Conservation (phyloP, 352 stramenopile species). For the Globisporangium okanoganense region DNA sequence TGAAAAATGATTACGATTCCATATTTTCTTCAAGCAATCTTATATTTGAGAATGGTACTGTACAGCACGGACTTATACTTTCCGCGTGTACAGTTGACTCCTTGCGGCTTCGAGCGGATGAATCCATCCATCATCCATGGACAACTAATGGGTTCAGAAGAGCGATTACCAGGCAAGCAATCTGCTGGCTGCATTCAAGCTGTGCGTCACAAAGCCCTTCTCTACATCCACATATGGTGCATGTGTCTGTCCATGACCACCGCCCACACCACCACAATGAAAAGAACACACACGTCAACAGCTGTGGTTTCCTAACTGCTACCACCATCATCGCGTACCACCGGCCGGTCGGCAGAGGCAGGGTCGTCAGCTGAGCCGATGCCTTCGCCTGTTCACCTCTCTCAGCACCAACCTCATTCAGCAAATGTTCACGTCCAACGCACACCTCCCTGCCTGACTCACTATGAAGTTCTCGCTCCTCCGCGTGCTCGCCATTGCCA, state of each 20-base stretch:
- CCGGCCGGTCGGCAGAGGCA: not conserved
- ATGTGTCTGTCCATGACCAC: not conserved
- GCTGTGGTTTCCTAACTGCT: not conserved
- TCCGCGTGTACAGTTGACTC: not conserved
- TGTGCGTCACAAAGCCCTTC: too few relatives aligned
- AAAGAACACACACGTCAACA: not conserved
- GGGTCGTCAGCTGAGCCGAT: not conserved
- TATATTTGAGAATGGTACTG: not conserved
- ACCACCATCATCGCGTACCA: not conserved
- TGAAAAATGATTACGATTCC: too few relatives aligned
- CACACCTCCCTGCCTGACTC: not conserved
- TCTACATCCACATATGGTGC: not conserved
- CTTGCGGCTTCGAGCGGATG: not conserved
- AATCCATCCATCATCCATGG: not conserved
- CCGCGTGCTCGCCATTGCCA: not conserved
- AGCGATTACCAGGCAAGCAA: not conserved
- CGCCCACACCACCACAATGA: not conserved
- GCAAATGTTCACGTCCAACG: not conserved
- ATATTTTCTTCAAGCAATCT: too few relatives aligned
- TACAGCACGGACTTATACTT: not conserved
- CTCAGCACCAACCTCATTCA: not conserved
- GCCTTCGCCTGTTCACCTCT: not conserved
- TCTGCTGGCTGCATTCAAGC: too few relatives aligned
- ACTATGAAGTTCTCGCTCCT: not conserved
- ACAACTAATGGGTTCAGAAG: not conserved